Base-by-base conservation (phyloP, 129 eudicot genomes). In the Arctium minus region DNA sequence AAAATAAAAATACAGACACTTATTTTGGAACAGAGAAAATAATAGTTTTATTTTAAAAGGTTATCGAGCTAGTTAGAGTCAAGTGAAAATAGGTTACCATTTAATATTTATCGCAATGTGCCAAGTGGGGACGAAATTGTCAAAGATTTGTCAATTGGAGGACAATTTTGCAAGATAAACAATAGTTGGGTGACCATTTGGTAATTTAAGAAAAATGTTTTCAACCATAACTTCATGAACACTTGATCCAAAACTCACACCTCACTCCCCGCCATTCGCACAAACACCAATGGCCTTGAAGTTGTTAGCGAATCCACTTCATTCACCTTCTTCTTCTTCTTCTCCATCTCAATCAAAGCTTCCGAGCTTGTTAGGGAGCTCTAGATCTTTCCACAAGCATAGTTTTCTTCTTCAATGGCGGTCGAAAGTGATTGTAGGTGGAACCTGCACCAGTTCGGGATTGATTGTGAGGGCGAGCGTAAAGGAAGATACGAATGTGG, bases 201-300 rank as follows among this genome's bases (percentile, higher is more conserved):
- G 27, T 29, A 29, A 83, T 8, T 8, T 36, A 18, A 39, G 30
- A 30, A 72, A 71, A 72, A 62, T 60, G 10, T 84, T 60, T 72
- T 78, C 69, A 56, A 71, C 83, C 86, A 84, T 77, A 84, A 78
- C 67, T 65, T 73, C 53, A 60, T 6, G 8, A 42, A 74, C 36
- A 65, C 31, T 75, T 76, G 72, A 84, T 81, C 87, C 86, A 77
- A 82, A 75, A 78, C 62, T 70, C 67, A 77, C 76, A 30, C 72
- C 44, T 50, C 83, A 81, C 80, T 89, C 89, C 95, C 85, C 88
- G 88, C 91, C 95, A 91, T 90, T 42, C 85, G 82, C 80, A 82
- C 80, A 69, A 65, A 83, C n/a, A 75, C 77, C 77, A 83, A 92
- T 92, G 94, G 86, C 97, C 4, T 39, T 87, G 90, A 86, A 86